Percentiles rank a stretch among this genome's conserved stretches.
phyloP scores from a whole-genome alignment of 768 basidiomycete genomes.

The Baorangia bicolor region DNA sequence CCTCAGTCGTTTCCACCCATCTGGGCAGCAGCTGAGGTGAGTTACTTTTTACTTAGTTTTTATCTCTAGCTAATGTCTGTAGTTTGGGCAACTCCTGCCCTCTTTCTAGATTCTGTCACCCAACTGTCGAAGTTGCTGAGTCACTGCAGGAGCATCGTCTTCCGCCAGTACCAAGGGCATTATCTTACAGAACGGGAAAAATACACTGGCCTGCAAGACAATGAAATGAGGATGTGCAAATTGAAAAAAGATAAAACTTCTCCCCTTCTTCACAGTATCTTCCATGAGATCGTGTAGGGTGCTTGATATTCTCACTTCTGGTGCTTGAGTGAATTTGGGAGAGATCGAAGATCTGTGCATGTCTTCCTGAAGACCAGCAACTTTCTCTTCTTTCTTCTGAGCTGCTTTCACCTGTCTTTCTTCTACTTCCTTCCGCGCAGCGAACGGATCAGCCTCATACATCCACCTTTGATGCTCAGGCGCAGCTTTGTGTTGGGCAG shows the following conservation, averaged over 20 bases:
- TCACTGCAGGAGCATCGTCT: constrained; percentile 44
- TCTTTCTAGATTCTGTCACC: too few relatives aligned
- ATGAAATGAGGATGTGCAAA: neutral
- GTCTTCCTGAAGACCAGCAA: constrained; percentile 9
- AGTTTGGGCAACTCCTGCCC: too few relatives aligned
- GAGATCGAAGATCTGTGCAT: constrained; percentile 23
- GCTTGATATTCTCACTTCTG: constrained; percentile 84
- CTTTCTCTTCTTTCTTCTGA: constrained; percentile 42
- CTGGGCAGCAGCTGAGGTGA: too few relatives aligned
- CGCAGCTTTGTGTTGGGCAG: constrained; percentile 62
- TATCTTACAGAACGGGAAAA: constrained; percentile 46
- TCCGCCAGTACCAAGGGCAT: constrained; percentile 37
- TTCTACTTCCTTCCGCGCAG: constrained; percentile 64
- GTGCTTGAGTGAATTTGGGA: constrained; percentile 45
- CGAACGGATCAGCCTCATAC: constrained; percentile 86
- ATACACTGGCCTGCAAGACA: constrained; percentile 43
- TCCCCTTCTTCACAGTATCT: constrained; percentile 72
- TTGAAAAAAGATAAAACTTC: constrained; percentile 2
- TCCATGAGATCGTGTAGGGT: constrained; percentile 79
- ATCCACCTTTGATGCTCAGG: constrained; percentile 80
- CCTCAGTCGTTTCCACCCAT: too few relatives aligned
- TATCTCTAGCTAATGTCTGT: too few relatives aligned
- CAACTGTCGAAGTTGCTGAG: constrained; percentile 55
- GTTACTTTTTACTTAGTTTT: too few relatives aligned
- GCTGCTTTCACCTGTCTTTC: constrained; percentile 60